Percentiles rank a stretch among this genome's conserved stretches.
phyloP scores from a whole-genome alignment of 2,329 filamentous ascomycete genomes.

The Exophiala lecanii-corni region DNA sequence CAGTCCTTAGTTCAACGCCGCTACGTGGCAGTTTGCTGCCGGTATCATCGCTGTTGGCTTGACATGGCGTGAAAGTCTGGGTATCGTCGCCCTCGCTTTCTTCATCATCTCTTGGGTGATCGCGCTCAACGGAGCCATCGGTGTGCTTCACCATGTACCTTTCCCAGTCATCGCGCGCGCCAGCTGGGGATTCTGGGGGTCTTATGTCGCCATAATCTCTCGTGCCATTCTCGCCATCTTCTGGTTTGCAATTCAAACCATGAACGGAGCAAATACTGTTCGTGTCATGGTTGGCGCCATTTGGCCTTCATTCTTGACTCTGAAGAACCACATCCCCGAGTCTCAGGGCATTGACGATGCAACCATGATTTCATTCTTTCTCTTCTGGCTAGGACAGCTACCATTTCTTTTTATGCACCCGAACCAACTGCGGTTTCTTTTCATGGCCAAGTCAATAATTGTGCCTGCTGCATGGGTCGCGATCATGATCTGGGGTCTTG shows the following conservation, averaged over 20 bases:
- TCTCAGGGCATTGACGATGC: constrained; percentile 42
- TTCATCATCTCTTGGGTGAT: constrained; percentile 72
- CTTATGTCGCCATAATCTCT: constrained; percentile 51
- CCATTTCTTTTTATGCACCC: constrained; percentile 42
- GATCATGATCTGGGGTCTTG: constrained; percentile 60
- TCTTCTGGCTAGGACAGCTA: constrained; percentile 42
- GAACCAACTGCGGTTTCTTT: constrained; percentile 37
- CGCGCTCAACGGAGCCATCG: constrained; percentile 73
- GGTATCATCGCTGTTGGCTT: constrained; percentile 49
- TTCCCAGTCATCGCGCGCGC: constrained; percentile 72
- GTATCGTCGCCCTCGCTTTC: constrained; percentile 31
- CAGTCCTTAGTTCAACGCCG: constrained; percentile 39
- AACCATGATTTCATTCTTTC: constrained; percentile 42
- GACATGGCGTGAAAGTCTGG: constrained; percentile 47
- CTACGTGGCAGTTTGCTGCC: constrained; percentile 54
- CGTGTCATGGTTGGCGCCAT: constrained; percentile 53
- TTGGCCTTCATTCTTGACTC: constrained; percentile 44
- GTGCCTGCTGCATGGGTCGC: constrained; percentile 58
- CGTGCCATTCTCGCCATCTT: constrained; percentile 52
- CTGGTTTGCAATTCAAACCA: constrained; percentile 39
- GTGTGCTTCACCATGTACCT: constrained; percentile 79
- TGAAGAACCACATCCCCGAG: constrained; percentile 39
- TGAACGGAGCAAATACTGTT: constrained; percentile 42
- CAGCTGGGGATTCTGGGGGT: constrained; percentile 84
- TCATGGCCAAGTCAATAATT: constrained; percentile 36